Conservation (phyloP, 2,329 filamentous ascomycete species). For the Trichoderma cornu-damae region DNA sequence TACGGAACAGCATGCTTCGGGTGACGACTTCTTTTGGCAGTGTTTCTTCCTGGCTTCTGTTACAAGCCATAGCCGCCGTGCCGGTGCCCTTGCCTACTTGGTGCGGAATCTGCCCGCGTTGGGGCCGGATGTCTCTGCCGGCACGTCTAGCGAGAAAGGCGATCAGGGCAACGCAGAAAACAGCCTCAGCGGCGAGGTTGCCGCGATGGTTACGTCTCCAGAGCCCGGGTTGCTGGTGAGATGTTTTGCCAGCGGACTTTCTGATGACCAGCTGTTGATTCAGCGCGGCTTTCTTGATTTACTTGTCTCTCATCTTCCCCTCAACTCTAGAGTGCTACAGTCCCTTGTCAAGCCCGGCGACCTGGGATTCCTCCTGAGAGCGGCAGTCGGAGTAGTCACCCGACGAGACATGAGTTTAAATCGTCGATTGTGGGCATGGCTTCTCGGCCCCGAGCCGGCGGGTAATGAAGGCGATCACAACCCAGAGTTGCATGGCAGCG, state of each 20-base stretch:
- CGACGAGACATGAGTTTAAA: slow-evolving; percentile 96
- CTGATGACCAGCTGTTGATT: slow-evolving; percentile 82
- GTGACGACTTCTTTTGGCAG: slow-evolving; percentile 95
- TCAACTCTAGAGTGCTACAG: slow-evolving; percentile 78
- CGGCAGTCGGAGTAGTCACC: slow-evolving; percentile 80
- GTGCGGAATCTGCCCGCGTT: slow-evolving; percentile 63
- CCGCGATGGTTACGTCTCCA: slow-evolving; percentile 71
- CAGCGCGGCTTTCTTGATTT: slow-evolving; percentile 93
- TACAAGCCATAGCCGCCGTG: slow-evolving; percentile 76
- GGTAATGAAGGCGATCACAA: slow-evolving; percentile 44
- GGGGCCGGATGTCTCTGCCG: slow-evolving; percentile 19
- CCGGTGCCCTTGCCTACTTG: slow-evolving; percentile 84
- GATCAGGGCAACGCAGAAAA: slow-evolving; percentile 18
- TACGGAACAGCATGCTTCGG: slow-evolving; percentile 50
- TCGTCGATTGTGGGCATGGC: slow-evolving; percentile 90
- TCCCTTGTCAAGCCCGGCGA: slow-evolving; percentile 67
- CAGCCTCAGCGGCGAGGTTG: slow-evolving; percentile 45
- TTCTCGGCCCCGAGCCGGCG: slow-evolving; percentile 70
- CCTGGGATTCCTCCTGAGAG: slow-evolving; percentile 72
- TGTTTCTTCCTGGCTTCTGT: slow-evolving; percentile 92
- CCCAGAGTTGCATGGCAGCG: slow-evolving; percentile 41
- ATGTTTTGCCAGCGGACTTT: slow-evolving; percentile 85
- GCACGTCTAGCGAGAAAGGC: slow-evolving; percentile 12
- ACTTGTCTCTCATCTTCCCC: slow-evolving; percentile 80
- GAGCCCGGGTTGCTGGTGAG: slow-evolving; percentile 87